Base-by-base conservation (phyloP, 768 basidiomycete species). In the Mycena kentingensis region DNA sequence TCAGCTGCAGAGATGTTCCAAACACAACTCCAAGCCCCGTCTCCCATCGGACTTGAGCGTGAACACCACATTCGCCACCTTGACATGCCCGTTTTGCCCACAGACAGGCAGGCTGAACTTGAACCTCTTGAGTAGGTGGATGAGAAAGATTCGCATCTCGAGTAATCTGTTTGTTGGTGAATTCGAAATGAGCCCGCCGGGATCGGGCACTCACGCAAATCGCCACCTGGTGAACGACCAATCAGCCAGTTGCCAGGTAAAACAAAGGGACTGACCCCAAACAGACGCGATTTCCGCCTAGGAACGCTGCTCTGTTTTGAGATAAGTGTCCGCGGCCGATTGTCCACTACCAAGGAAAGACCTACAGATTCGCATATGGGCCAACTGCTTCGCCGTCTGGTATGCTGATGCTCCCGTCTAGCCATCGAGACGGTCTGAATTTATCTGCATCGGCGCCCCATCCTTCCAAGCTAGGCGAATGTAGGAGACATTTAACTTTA, bases 361-460 rank as follows among this genome's bases (percentile, higher is more conserved):
- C 57, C 16, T 27, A 58, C 57, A 58, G 31, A 38, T 58, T 50
- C 28, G 57, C 57, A 42, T 58, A 58, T 27, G 57, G 57, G 3
- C 57, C 57, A 26, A 58, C 21, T 18, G 51, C 51, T 21, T 18
- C 32, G 25, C 41, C 37, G 12, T 46, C 34, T 41, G 24, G 28
- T 29, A 37, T 44, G 34, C 34, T 15, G 32, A 29, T 26, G 19
- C 19, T 26, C 16, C 39, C 51, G 16, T 49, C 51, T 25, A 58
- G 2, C 57, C 57, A 54, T 16, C 57, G 46, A n/a, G 28, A 39
- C 18, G 57, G 47, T 21, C 42, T 49, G 43, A 58, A 58, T 29
- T 45, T 39, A 38, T 49, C 37, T 10, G 57, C 52, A 27, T 58
- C 48, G 45, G 45, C 26, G 11, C 59, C 55, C 59, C 59, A 60